Evolutionary conservation across 768 basidiomycete species (phyloP), one percentile per base, ranked within the genome.

Genomic region (Naganishia vaughanmartiniae): DNA sequence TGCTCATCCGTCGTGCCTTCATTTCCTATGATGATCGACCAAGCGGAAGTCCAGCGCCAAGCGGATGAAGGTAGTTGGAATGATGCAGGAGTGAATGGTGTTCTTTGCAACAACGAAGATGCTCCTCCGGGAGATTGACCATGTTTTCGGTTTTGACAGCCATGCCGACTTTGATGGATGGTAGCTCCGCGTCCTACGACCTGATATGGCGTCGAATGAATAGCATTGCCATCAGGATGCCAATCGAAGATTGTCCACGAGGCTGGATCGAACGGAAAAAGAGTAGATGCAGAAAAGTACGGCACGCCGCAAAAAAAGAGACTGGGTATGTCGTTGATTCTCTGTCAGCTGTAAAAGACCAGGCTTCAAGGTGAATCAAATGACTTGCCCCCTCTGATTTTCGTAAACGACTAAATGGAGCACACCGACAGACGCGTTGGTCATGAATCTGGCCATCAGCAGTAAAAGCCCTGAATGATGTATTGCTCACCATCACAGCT

Each of bases 1-100:
- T 67, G 67, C 46, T 72, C 71, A 36, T 72, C 71, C 11, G 71
- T 72, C 6, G 26, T 31, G 7, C 71, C 71, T 26, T 72, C 71
- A 54, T 68, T 67, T 15, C 66, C 57, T 67, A 72, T 72, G 45
- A 69, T 60, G 9, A 72, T 46, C 4, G 63, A 28, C 71, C 71
- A 72, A 19, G 60, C 60, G 4, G 71, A 69, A n/a, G 68, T 33
- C 71, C 71, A 72, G 10, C 55, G 34, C 71, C 71, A 72, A n/a
- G 60, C 56, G 11, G 71, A 33, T 9, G 67, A 69, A 2, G 71
- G 71, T 0, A 68, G 67, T 36, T 72, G 71, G 51, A 57, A 72
- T 1, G 67, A 63, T n/a, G 60, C 21, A 26, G 60, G 60, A 11
- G 60, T 63, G 60, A 63, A 63, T 15, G 60, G 60, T 1, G 60